Evolutionary conservation across 768 basidiomycete species (phyloP), one percentile per base, ranked within the genome.

Genomic region (Melanogaster broomeanus): DNA sequence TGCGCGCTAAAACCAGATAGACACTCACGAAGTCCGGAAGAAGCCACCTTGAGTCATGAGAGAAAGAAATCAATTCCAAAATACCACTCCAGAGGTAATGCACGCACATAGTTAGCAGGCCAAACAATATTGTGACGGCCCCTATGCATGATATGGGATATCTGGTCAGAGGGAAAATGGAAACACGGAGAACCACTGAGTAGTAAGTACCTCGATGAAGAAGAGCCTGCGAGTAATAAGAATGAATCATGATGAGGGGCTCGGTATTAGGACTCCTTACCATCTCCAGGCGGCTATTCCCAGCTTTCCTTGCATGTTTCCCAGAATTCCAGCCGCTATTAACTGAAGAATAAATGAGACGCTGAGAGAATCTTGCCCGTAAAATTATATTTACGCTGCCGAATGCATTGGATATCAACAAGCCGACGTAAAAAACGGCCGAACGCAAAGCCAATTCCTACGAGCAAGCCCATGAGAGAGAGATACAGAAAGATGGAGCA

Each of bases 221-320:
- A 89, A 89, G 33, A 88, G 57, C 87, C 85, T 83, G 52, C 2
- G 27, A 38, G 15, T 48, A 12, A 33, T 15, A 24, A 22, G 39
- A 11, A 28, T 51, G 21, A 48, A 43, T 18, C 2, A 6, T 45
- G 38, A n/a, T 25, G 24, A 22, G n/a, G 25, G 37, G 24, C 30
- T 30, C 30, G 43, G 24, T 45, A n/a, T n/a, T n/a, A n/a, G 10
- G 18, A n/a, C 18, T 12, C 50, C 72, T 52, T 54, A 83, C 84
- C 82, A 90, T 73, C 84, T 61, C 88, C 88, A 90, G 10, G 84
- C 86, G 25, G 82, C 63, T 37, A 87, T 82, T 2, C 87, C 87
- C 4, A 79, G 71, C 45, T 74, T 75, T 2, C 85, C 87, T 53
- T 90, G 79, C 87, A 90, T 85, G 38, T 74, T 77, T 1, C 74